Evolutionary conservation across 2,329 filamentous ascomycete genomes (phyloP).

Genomic region (Periglandula ipomoeae): DNA sequence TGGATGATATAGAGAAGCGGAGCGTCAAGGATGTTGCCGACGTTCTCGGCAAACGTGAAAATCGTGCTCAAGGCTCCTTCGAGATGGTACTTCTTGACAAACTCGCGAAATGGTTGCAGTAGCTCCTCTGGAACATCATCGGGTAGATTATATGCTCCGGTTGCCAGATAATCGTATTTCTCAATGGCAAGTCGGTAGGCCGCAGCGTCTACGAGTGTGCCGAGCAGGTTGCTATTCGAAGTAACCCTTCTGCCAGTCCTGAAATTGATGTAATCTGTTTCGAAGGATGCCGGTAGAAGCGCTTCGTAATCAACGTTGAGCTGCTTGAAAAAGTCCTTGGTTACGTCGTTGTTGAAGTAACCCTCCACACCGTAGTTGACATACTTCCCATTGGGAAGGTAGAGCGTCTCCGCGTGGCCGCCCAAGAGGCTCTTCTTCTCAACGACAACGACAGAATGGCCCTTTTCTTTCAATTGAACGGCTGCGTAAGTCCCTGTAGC

Average conservation of each 20-base stretch:
- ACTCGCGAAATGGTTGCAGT: constrained; percentile 30
- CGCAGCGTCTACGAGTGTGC: background rate
- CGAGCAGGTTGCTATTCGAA: background rate
- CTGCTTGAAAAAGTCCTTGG: constrained; percentile 26
- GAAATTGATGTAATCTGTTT: constrained; percentile 13
- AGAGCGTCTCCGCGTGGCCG: constrained; percentile 30
- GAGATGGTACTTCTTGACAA: constrained; percentile 31
- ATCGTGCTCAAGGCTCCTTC: constrained; percentile 24
- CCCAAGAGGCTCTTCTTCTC: constrained; percentile 29
- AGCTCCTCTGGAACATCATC: constrained; percentile 35
- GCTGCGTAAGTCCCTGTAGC: constrained; percentile 30
- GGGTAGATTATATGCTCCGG: constrained; percentile 23
- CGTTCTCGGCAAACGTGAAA: constrained; percentile 25
- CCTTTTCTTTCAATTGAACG: constrained; percentile 26
- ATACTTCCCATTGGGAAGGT: constrained; percentile 16
- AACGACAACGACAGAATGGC: constrained; percentile 27
- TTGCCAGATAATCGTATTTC: constrained; percentile 2
- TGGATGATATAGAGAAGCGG: constrained; percentile 33
- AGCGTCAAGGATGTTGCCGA: constrained; percentile 28
- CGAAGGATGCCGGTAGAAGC: constrained; percentile 9
- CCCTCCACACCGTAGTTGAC: constrained; percentile 16
- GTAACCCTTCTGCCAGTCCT: constrained; percentile 4
- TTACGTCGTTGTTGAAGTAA: constrained; percentile 23
- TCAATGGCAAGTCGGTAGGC: constrained; percentile 1
- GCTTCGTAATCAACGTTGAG: constrained; percentile 18